Conservation (phyloP, 2,329 filamentous ascomycete genomes). For the Chaetomiaceae sp. region DNA sequence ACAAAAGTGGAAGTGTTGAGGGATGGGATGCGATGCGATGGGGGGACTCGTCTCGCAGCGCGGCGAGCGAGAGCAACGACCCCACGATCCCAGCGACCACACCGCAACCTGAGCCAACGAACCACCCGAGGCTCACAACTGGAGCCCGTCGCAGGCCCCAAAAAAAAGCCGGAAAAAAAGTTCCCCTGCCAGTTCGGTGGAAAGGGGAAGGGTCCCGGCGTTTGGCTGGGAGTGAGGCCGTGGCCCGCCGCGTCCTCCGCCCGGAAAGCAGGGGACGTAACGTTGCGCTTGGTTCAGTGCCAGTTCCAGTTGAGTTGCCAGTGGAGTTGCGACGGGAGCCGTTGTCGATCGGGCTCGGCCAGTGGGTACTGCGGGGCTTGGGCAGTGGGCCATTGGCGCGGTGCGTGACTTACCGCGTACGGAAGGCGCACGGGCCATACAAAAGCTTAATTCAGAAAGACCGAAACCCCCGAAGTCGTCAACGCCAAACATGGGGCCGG, state of each 20-base stretch:
- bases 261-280: constrained; percentile 22
- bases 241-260: constrained; percentile 7
- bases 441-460: constrained; percentile 15
- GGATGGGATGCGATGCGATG: no score
- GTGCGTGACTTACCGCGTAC: neutral
- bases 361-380: constrained; percentile 6
- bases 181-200: constrained; percentile 11
- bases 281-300: constrained; percentile 25
- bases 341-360: constrained; percentile 12
- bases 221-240: neutral
- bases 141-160: neutral
- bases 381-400: neutral
- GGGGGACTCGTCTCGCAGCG: no score
- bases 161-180: neutral
- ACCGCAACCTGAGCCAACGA: no score
- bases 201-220: constrained; percentile 1
- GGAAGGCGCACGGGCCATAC: constrained; percentile 15
- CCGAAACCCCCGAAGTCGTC: neutral
- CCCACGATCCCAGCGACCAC: no score
- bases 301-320: constrained; percentile 12
- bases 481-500: neutral
- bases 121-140: no score
- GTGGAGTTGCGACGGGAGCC: constrained; percentile 6
- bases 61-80: neutral
- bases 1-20: constrained; percentile 6